Evolutionary conservation across 2,329 filamentous ascomycete genomes (phyloP).

Genomic region (Nectriaceae sp.): DNA sequence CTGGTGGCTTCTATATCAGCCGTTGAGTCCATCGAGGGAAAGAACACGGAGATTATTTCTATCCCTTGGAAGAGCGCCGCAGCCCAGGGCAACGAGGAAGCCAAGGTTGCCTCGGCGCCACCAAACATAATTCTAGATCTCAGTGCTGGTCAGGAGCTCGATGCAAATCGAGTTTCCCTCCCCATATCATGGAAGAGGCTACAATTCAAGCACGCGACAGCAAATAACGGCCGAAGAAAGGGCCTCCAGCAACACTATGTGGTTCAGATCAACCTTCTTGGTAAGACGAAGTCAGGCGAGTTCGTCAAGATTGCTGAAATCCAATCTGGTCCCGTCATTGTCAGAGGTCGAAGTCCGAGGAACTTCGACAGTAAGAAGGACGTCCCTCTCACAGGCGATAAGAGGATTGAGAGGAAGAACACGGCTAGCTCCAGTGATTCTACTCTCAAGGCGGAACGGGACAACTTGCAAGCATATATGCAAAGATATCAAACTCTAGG

Average conservation of each 20-base stretch:
- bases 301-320: slow-evolving; percentile 79
- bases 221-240: slow-evolving; percentile 92
- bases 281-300: slow-evolving; percentile 69
- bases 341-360: slow-evolving; percentile 85
- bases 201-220: slow-evolving; percentile 94
- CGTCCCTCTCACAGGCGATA: slow-evolving; percentile 67
- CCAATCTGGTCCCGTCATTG: slow-evolving; percentile 90
- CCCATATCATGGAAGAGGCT: slow-evolving; percentile 91
- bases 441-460: slow-evolving; percentile 36
- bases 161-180: slow-evolving; percentile 76
- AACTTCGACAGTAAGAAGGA: slow-evolving; percentile 94
- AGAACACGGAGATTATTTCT: slow-evolving; percentile 89
- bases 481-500: slow-evolving; percentile 36
- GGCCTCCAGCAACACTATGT: slow-evolving; percentile 95
- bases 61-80: slow-evolving; percentile 90
- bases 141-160: slow-evolving; percentile 65
- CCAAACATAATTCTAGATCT: slow-evolving; percentile 58
- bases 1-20: slow-evolving; percentile 82
- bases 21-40: slow-evolving; percentile 89
- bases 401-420: slow-evolving; percentile 49
- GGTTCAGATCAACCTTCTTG: slow-evolving; percentile 80
- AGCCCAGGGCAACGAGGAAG: slow-evolving; percentile 53
- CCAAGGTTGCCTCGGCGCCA: slow-evolving; percentile 52
- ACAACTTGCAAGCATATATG: slow-evolving; percentile 30
- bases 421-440: slow-evolving; percentile 36